Conservation (phyloP, 805 yeast genomes). For the Cyberlindnera euphorbiiphila region DNA sequence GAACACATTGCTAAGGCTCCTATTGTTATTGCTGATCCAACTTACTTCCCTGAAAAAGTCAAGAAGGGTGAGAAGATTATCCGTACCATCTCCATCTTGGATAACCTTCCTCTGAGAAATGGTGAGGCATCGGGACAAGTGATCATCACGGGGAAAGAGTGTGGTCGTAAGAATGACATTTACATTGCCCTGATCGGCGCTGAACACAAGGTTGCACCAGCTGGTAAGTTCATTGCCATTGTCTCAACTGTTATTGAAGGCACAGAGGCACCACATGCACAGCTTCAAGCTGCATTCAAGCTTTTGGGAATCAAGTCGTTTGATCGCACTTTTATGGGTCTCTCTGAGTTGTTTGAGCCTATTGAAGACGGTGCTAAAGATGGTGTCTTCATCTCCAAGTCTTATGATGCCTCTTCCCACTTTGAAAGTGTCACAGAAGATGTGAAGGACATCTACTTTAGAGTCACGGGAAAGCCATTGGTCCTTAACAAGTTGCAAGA, state of each 20-base stretch:
- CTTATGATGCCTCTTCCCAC: slow-evolving; percentile 93
- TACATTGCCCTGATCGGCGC: slow-evolving; percentile 88
- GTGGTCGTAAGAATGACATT: slow-evolving; percentile 87
- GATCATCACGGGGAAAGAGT: slow-evolving; percentile 95
- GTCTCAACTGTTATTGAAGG: slow-evolving; percentile 94
- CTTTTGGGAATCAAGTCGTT: slow-evolving; percentile 66
- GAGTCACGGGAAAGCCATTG: slow-evolving; percentile 89
- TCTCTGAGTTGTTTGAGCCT: slow-evolving; percentile 89
- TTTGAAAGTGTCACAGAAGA: slow-evolving; percentile 96
- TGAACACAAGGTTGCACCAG: slow-evolving; percentile 85
- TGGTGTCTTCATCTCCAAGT: slow-evolving; percentile 76
- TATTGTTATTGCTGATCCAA: slow-evolving; percentile 93
- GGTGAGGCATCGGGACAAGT: slow-evolving; percentile 89
- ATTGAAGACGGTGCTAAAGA: slow-evolving; percentile 74
- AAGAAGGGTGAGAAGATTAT: slow-evolving; percentile 36
- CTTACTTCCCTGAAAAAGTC: slow-evolving; percentile 76
- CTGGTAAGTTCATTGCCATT: slow-evolving; percentile 88
- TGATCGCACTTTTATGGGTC: slow-evolving; percentile 72
- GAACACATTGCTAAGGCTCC: slow-evolving; percentile 74
- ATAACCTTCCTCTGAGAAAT: slow-evolving; percentile 77
- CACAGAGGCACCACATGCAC: slow-evolving; percentile 88
- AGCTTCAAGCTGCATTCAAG: slow-evolving; percentile 91
- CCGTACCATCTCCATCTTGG: slow-evolving; percentile 69
- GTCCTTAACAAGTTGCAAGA: slow-evolving; percentile 32
- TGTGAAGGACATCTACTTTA: slow-evolving; percentile 87